Conservation (phyloP, 257 asterid genomes). For the Petunia secreta region DNA sequence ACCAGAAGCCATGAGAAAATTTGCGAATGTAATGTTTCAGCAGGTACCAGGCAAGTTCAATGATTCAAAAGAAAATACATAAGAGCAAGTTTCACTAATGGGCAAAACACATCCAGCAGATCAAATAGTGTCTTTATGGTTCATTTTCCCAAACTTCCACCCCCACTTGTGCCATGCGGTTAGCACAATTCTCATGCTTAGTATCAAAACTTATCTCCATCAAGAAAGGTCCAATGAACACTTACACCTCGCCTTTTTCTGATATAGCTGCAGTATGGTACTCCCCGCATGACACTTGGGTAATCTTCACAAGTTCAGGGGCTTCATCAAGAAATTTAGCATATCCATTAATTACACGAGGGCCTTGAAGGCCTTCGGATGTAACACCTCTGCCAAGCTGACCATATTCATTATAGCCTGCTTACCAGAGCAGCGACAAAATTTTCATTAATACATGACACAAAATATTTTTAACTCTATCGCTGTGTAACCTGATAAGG, state of each 20-base stretch:
- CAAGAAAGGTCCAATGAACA: slow-evolving; percentile 56
- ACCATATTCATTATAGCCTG: slow-evolving; percentile 98
- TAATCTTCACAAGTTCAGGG: slow-evolving; percentile 95
- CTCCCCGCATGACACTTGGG: slow-evolving; percentile 92
- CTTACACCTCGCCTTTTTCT: slow-evolving; percentile 97
- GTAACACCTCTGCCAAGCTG: slow-evolving; percentile 99
- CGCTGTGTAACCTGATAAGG: slow-evolving; percentile 24
- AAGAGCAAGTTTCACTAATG: slow-evolving; percentile 7
- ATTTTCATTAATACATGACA: slow-evolving; percentile 48
- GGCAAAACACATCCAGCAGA: not conserved
- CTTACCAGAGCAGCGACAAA: slow-evolving; percentile 61
- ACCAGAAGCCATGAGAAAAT: slow-evolving; percentile 4
- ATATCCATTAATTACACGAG: slow-evolving; percentile 71
- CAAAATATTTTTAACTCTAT: slow-evolving; percentile 33
- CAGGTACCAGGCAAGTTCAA: not conserved
- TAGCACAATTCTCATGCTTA: slow-evolving; percentile 46
- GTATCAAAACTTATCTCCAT: slow-evolving; percentile 40
- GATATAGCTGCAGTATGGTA: slow-evolving; percentile 94
- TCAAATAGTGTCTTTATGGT: not conserved
- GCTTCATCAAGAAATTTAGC: slow-evolving; percentile 93
- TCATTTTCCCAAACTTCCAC: slow-evolving; percentile 23
- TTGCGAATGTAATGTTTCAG: not conserved
- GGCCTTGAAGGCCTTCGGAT: slow-evolving; percentile 95
- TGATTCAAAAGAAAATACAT: slow-evolving; percentile 7
- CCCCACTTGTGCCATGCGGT: slow-evolving; percentile 41